Evolutionary conservation across 768 basidiomycete genomes (phyloP), one percentile per base, ranked within the genome.

Genomic region (Agaricus bisporus): DNA sequence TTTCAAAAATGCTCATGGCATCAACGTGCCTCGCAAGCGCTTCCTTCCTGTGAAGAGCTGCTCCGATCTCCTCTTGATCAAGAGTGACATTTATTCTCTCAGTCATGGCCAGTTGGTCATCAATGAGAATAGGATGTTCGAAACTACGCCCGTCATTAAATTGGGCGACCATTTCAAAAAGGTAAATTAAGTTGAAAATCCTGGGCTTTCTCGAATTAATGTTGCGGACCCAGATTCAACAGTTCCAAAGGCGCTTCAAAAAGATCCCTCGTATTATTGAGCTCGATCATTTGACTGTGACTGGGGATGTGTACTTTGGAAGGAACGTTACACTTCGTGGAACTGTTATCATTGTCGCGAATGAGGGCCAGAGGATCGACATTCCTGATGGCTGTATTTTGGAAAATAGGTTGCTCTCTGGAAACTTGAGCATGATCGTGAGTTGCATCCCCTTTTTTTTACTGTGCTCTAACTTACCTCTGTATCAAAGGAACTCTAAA

Each of bases 161-260:
- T 81, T 97, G 46, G 93, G 94, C 42, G 91, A 94, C 68, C 88
- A 90, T 67, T 97, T 98, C 83, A 97, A 95, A 80, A 95, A 91
- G 82, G 88, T 90, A 51, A 44, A 68, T 17, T 29, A 29, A 39
- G 39, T 17, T 35, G 18, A 35, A 2, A 14, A 15, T 39, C 5
- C 38, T 5, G 15, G 8, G 12, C 5, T n/a, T 39, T 39, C 15
- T 6, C 5, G 6, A 17, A 39, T 14, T 39, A 39, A 39, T 39
- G 17, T 10, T 7, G 12, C n/a, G 38, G 17, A 39, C 2, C 5
- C 5, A 39, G 38, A 39, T 39, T 39, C 38, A 82, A 61, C 80
- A 91, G 66, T 95, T 95, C 78, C 89, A 94, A 74, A 90, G 91
- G 69, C 85, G 93, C 46, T 95, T 98, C 83, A 90, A 91, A 78